Conservation (phyloP, 2,329 filamentous ascomycete species). For the Penicillium sclerotiorum region DNA sequence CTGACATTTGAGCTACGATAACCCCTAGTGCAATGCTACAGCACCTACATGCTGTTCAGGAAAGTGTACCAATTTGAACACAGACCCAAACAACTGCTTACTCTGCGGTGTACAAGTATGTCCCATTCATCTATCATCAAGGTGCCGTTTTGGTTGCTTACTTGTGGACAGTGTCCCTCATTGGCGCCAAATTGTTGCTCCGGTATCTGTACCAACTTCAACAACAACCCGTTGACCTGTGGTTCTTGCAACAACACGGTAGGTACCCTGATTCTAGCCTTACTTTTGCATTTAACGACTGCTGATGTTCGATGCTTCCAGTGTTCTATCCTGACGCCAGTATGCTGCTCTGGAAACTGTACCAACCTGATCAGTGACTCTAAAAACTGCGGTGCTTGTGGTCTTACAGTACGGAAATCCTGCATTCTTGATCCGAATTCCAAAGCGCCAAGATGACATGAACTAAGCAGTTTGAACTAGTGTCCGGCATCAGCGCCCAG, state of each 20-base stretch:
- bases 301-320: background rate
- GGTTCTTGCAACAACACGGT: background rate
- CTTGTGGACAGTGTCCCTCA: background rate
- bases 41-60: background rate
- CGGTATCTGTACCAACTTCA: constrained; percentile 1
- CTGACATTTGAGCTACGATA: background rate
- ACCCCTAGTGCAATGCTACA: background rate
- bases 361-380: background rate
- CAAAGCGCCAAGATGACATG: too few species aligned
- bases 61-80: background rate
- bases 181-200: background rate
- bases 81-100: background rate
- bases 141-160: background rate
- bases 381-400: background rate
- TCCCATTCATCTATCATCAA: background rate
- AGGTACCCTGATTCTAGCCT: background rate
- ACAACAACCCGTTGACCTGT: background rate
- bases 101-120: background rate
- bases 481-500: background rate
- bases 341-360: background rate
- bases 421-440: background rate
- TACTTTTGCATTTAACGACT: background rate
- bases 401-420: background rate
- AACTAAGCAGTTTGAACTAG: too few species aligned
- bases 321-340: background rate